These are phyloP conservation scores for Aspergillus bridgeri DNA, from an alignment of 495 filamentous ascomycete genomes.

Conservation along the genomic window DNA sequence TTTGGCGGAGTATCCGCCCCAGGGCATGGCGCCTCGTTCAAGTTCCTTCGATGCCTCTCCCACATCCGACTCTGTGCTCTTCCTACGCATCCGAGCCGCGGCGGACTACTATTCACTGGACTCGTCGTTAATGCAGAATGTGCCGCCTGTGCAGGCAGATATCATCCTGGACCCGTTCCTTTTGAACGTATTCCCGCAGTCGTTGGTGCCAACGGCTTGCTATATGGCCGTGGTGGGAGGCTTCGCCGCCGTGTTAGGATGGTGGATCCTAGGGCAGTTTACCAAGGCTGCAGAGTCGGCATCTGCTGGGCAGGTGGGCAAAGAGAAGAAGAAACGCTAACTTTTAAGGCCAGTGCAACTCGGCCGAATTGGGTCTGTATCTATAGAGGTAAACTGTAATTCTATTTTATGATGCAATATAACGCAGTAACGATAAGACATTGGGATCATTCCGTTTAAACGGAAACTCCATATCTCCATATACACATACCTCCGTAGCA, in stretches of 20 bases:
- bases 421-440: background rate
- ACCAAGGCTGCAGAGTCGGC: constrained; percentile 19
- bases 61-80: constrained; percentile 57
- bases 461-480: background rate
- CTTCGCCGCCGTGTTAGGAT: constrained; percentile 45
- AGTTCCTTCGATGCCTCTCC: constrained; percentile 20
- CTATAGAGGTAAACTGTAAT: background rate
- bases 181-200: constrained; percentile 66
- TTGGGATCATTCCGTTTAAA: background rate
- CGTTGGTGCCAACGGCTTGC: constrained; percentile 60
- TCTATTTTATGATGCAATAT: background rate
- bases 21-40: background rate
- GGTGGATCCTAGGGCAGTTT: constrained; percentile 29
- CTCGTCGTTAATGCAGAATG: constrained; percentile 66
- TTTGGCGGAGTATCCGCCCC: constrained; percentile 22
- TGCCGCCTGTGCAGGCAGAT: constrained; percentile 74
- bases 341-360: background rate
- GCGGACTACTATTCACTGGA: constrained; percentile 83
- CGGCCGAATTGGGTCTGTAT: background rate
- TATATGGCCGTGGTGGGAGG: constrained; percentile 57
- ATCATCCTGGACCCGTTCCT: constrained; percentile 86
- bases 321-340: constrained; percentile 24
- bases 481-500: background rate
- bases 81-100: constrained; percentile 70
- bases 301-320: constrained; percentile 1